Percentiles rank a stretch among this genome's conserved stretches.
These are phyloP conservation scores for Nicotiana sylvestris DNA, from an alignment of 257 asterid species.

Conservation along the genomic window DNA sequence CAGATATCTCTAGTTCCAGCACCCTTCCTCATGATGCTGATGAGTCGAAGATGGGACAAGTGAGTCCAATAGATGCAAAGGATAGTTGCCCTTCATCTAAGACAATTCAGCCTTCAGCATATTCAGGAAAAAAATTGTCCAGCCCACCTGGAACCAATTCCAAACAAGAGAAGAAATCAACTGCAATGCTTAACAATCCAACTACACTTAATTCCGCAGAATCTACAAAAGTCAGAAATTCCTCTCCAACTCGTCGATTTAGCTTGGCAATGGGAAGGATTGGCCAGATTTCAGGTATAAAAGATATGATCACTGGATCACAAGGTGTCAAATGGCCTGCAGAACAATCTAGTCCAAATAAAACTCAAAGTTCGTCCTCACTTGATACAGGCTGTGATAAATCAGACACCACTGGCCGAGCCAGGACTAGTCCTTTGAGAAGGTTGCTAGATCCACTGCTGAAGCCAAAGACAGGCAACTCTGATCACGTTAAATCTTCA, in stretches of 20 bases:
- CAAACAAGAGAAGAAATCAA: slow-evolving; percentile 28
- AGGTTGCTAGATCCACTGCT: slow-evolving; percentile 70
- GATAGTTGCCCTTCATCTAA: slow-evolving; percentile 19
- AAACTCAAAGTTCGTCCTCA: slow-evolving; percentile 21
- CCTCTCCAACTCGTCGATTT: slow-evolving; percentile 58
- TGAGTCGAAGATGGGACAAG: slow-evolving; percentile 14
- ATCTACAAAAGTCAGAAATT: slow-evolving; percentile 37
- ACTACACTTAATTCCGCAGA: slow-evolving; percentile 17
- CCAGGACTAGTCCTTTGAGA: slow-evolving; percentile 72
- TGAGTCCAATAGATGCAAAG: slow-evolving; percentile 12
- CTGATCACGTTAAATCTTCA: slow-evolving; percentile 28
- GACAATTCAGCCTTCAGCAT: slow-evolving; percentile 10
- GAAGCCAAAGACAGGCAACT: slow-evolving; percentile 48
- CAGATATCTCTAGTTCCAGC: slow-evolving; percentile 17
- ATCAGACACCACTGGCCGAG: slow-evolving; percentile 38
- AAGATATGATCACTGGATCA: slow-evolving; percentile 20
- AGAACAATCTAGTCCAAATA: slow-evolving; percentile 19
- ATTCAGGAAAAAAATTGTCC: slow-evolving; percentile 18
- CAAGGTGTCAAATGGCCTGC: slow-evolving; percentile 12
- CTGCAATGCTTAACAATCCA: slow-evolving; percentile 18
- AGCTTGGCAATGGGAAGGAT: slow-evolving; percentile 37
- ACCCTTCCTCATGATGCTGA: slow-evolving; percentile 20
- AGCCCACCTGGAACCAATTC: slow-evolving; percentile 32
- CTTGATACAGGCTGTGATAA: slow-evolving; percentile 28
- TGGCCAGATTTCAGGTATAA: slow-evolving; percentile 41